Evolutionary conservation across 768 basidiomycete genomes (phyloP), one percentile per base, ranked within the genome.

Genomic region (Termitomyces sp.): DNA sequence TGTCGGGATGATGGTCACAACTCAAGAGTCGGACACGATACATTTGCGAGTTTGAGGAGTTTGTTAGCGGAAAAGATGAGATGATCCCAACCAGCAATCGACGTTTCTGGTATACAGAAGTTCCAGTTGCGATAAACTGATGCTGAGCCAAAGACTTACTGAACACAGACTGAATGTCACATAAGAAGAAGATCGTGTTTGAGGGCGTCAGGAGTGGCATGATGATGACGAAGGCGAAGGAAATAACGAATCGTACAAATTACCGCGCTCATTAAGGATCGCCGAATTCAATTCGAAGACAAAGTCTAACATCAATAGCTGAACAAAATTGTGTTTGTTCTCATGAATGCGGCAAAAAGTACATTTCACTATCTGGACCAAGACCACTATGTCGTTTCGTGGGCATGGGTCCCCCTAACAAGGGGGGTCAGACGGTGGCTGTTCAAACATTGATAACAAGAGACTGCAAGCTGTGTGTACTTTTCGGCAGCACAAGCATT

Each of bases 401-500:
- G 76, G 7, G 79, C 84, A n/a, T n/a, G n/a, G n/a, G n/a, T n/a
- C n/a, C n/a, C n/a, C n/a, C n/a, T n/a, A n/a, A n/a, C n/a, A 37
- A 94, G 73, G 0, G 93, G 92, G 61, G 9, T 87, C 74, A n/a
- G n/a, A n/a, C 14, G 87, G 84, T 0, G 94, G 78, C 6, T 34
- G 9, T 68, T 97, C 94, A 60, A 87, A 87, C 47, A 78, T 76
- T 71, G 94, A 92, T 62, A 82, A 86, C 32, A 34, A 31, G n/a
- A n/a, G n/a, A n/a, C n/a, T n/a, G n/a, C n/a, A n/a, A n/a, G n/a
- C n/a, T n/a, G 87, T 90, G 95, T 86, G 16, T 86, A 92, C 65
- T 97, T 94, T 77, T 68, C 44, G 75, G 66, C 39, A 65, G 63
- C 4, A 66, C 57, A 3, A 88, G 69, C 13, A 96, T n/a, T n/a